These are phyloP conservation scores for Blastomyces silverae DNA, from an alignment of 2,329 filamentous ascomycete species.

Conservation along the genomic window DNA sequence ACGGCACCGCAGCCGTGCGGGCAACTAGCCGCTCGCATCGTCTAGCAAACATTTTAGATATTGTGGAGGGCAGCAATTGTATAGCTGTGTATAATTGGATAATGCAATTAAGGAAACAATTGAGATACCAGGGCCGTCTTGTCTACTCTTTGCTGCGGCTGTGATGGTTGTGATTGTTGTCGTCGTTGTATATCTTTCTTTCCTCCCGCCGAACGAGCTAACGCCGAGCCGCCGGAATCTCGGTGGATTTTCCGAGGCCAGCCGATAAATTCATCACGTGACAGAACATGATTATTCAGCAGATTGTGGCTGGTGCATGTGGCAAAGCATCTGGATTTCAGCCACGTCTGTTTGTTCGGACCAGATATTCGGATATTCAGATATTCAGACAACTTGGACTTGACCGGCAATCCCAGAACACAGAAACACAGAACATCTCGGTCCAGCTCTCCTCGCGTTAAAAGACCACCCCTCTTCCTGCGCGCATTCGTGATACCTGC, in stretches of 20 bases:
- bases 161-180: conserved; percentile 1
- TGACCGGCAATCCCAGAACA: neutral
- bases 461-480: neutral
- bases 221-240: conserved; percentile 1
- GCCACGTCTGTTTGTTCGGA: neutral
- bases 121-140: neutral
- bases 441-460: neutral
- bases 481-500: neutral
- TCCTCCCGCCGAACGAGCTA: neutral
- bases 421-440: neutral
- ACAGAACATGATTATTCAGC: neutral
- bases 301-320: neutral
- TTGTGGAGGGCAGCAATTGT: conserved; percentile 44
- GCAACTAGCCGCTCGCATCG: conserved; percentile 56
- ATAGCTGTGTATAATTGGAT: neutral
- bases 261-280: conserved; percentile 23
- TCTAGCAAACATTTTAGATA: conserved; percentile 34
- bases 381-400: neutral
- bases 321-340: neutral
- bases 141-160: neutral
- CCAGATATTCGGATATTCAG: neutral
- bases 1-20: conserved; percentile 44
- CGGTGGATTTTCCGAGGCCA: conserved; percentile 25
- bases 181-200: neutral
- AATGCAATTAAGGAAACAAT: neutral